Evolutionary conservation across 331 rosid species (phyloP), one percentile per base, ranked within the genome.

Genomic region (Saraca asoca): DNA sequence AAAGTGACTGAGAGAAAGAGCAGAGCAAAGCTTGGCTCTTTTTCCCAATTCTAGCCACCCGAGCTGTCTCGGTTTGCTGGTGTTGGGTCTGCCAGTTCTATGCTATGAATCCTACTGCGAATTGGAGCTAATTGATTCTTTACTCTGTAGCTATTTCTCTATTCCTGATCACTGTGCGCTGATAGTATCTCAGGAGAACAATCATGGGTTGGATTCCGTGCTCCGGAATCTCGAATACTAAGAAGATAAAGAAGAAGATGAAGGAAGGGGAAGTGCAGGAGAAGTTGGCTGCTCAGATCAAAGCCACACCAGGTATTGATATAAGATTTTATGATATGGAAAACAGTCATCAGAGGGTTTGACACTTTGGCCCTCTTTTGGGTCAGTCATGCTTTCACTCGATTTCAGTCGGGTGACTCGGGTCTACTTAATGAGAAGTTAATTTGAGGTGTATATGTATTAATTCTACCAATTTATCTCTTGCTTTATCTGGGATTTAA

Each of bases 191-290:
- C 11, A 31, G 19, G 55, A 37, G 66, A 24, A 3, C 31, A 24
- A 78, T 38, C 58, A 92, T 93, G 96, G 81, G 91, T 79, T 93
- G 96, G 91, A 87, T 93, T 84, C 95, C 96, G 2, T 89, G 98
- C 75, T 85, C 90, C 49, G 96, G 98, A 66, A 70, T 71, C 66
- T 87, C 86, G 34, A 81, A 75, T 60, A 55, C 80, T 39, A 92
- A 75, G 79, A 55, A 80, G 80, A 69, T 70, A 49, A 78, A 81
- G 79, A 75, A 70, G 78, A 84, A 60, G 70, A 75, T 72, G 77
- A 84, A 56, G 63, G 82, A 81, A 64, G 68, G 68, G 55, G 85
- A 83, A 63, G 74, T 66, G 29, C 84, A 76, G 69, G 80, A 76
- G 10, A 85, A 51, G 35, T 73, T 70, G 50, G 77, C 74, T 70